Evolutionary conservation across 1,284 basidiomycete species (phyloP).

Genomic region (Porodaedalea pini): DNA sequence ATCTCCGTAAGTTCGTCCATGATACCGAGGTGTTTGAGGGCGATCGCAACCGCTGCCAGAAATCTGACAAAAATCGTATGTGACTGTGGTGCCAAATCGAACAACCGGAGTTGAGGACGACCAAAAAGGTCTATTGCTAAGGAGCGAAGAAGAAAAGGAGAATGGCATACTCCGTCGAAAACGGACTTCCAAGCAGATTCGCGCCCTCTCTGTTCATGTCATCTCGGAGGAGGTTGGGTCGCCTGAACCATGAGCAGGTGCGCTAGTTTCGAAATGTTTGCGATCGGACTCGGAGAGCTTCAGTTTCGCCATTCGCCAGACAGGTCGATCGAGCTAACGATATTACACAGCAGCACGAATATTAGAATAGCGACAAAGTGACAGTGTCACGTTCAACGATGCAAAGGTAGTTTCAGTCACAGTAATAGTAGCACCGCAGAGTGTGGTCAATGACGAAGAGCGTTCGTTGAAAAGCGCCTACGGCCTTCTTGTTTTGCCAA

Average conservation of each 20-base stretch:
- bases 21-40: slow-evolving; percentile 4
- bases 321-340: too few relatives aligned
- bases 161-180: not conserved
- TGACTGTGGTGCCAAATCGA: not conserved
- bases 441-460: too few relatives aligned
- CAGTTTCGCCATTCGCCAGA: too few relatives aligned
- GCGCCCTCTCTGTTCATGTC: not conserved
- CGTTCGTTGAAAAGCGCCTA: too few relatives aligned
- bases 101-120: not conserved
- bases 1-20: not conserved
- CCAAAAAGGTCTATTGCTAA: not conserved
- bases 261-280: too few relatives aligned
- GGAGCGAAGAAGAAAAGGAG: not conserved
- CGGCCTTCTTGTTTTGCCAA: too few relatives aligned
- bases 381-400: too few relatives aligned
- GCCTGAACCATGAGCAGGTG: slow-evolving; percentile 1
- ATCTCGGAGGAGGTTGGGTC: not conserved
- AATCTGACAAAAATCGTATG: not conserved
- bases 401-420: too few relatives aligned
- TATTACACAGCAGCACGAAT: too few relatives aligned
- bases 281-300: too few relatives aligned
- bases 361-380: too few relatives aligned
- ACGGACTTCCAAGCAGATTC: not conserved
- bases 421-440: too few relatives aligned
- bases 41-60: not conserved